phyloP scores from a whole-genome alignment of 139 green algal species.

The Spirogloea muscicola region DNA sequence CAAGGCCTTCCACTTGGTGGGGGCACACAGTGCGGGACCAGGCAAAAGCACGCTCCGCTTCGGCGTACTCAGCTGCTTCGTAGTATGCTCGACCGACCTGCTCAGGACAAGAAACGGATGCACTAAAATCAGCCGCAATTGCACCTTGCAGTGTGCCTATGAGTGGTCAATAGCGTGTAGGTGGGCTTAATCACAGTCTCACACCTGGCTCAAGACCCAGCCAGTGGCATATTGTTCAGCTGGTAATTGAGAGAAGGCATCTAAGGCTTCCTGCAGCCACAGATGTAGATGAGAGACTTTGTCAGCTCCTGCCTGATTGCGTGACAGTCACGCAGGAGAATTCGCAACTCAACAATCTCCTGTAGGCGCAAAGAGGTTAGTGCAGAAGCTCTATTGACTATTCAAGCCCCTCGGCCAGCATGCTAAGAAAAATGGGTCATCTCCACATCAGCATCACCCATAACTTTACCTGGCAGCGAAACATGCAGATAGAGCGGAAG shows the following conservation, averaged over 20 bases:
- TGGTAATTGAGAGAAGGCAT: slow-evolving; percentile 60
- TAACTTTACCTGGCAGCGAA: slow-evolving; percentile 51
- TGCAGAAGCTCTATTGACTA: neutral
- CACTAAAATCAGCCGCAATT: neutral
- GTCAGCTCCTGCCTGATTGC: neutral
- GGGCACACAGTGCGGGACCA: slow-evolving; percentile 60
- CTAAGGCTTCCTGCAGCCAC: slow-evolving; percentile 62
- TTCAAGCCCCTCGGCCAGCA: slow-evolving; percentile 3
- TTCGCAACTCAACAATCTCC: neutral
- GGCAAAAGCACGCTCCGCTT: slow-evolving; percentile 65
- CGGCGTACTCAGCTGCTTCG: slow-evolving; percentile 81
- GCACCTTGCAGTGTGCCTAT: neutral
- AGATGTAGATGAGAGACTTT: neutral
- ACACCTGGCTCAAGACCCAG: slow-evolving; percentile 69
- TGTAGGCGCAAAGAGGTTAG: neutral
- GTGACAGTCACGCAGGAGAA: slow-evolving; percentile 5
- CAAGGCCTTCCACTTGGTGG: slow-evolving; percentile 70
- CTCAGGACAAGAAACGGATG: no score
- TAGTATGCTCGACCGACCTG: slow-evolving; percentile 72
- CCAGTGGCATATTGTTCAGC: slow-evolving; percentile 66
- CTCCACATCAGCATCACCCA: neutral
- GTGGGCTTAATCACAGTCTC: neutral
- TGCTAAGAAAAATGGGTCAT: neutral
- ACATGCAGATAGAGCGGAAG: slow-evolving; percentile 66
- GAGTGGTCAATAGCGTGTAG: neutral